Evolutionary conservation across 2,329 filamentous ascomycete species (phyloP).

Genomic region (Fusarium coicis): DNA sequence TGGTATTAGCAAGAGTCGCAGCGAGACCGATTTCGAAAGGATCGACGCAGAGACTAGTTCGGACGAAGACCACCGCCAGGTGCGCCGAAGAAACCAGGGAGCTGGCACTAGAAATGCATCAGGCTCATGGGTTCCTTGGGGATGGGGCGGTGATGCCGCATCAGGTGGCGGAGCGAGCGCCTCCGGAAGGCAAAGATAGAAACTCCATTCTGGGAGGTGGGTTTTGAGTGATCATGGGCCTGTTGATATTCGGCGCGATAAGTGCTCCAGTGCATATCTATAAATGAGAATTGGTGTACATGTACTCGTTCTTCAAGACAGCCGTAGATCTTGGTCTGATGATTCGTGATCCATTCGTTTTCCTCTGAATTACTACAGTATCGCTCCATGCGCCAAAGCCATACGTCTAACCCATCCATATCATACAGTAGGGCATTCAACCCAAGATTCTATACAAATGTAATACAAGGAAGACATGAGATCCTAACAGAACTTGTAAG

Average conservation of each 20-base stretch:
- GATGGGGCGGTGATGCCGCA: conserved; percentile 49
- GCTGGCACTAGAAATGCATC: conserved; percentile 40
- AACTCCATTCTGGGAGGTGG: conserved; percentile 31
- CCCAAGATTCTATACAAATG: conserved; percentile 9
- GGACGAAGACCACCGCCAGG: conserved; percentile 59
- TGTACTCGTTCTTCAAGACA: neutral
- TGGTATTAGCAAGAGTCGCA: conserved; percentile 81
- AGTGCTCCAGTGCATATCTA: conserved; percentile 19
- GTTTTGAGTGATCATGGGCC: conserved; percentile 45
- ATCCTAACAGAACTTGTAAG: conserved; percentile 57
- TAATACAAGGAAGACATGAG: neutral
- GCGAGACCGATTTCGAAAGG: conserved; percentile 90
- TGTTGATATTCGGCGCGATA: neutral
- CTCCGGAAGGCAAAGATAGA: conserved; percentile 55
- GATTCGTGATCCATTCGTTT: neutral
- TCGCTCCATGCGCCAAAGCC: conserved; percentile 24
- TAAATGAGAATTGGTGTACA: conserved; percentile 20
- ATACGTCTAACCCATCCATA: conserved; percentile 13
- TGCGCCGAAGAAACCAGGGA: conserved; percentile 48
- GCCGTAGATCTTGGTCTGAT: neutral
- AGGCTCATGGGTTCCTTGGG: conserved; percentile 63
- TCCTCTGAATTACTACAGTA: conserved; percentile 1
- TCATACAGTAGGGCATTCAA: conserved; percentile 20
- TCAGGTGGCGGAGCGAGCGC: conserved; percentile 41
- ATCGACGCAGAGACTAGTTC: conserved; percentile 79